Base-by-base conservation (phyloP, 2,329 filamentous ascomycete species). In the Ilyonectria sp. region DNA sequence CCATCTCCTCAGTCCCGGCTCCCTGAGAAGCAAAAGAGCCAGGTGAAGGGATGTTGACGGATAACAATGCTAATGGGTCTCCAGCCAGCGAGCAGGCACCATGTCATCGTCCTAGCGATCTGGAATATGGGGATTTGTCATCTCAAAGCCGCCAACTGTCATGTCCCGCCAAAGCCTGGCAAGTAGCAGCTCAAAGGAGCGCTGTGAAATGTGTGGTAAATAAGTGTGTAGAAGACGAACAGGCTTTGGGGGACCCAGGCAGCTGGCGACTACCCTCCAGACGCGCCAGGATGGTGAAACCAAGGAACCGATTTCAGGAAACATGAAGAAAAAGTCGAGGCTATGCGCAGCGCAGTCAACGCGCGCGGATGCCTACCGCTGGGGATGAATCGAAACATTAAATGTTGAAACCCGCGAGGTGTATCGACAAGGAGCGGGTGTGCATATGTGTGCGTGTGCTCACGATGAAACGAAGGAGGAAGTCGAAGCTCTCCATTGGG, bases 271-370 rank as follows among this genome's bases (percentile, higher is more conserved):
- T 76, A 74, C 72, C 69, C 72, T 61, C 54, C 43, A 55, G 31
- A 64, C 35, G 26, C 57, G 61, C 59, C 65, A 64, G 46, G 37
- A 53, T 60, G 50, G 60, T 56, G 57, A 44, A 50, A 31, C 37
- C 47, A 59, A 56, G 54, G 61, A 59, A 61, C 37, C 29, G n/a
- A 58, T 69, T 43, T 57, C 57, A 65, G 71, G 62, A 52, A 69
- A 26, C 44, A 33, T 26, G 26, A 26, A 26, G 61, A 17, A 65
- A 35, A 46, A 53, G 50, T 37, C 33, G 33, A 46, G 33, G 47
- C 65, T 56, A 58, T 68, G 64, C 71, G 69, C 70, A 68, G 76
- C 73, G 76, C 67, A 73, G 67, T 77, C 76, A 76, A 78, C 70
- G 74, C 75, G 74, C 76, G 69, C 69, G 54, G 60, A 57, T 72